A percentile compares a stretch with the other conserved stretches of the same genome.
phyloP scores from a whole-genome alignment of 495 filamentous ascomycete genomes.

The Zalerion maritima region DNA sequence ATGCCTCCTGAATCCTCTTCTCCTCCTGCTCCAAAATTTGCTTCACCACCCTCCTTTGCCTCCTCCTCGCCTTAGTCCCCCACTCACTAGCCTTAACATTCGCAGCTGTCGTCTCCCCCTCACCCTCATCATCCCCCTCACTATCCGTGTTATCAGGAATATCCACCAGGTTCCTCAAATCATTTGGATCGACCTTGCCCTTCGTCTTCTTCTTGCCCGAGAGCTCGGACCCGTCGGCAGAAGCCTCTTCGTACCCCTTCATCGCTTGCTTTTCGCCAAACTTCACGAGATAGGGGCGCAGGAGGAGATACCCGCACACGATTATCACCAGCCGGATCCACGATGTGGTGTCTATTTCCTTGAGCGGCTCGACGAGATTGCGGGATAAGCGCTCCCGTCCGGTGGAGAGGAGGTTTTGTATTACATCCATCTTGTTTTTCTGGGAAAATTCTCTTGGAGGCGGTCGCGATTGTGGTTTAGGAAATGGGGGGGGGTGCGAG shows the following conservation, averaged over 20 bases:
- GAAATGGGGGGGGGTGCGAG: too few relatives aligned
- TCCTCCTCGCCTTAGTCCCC: slow-evolving; percentile 45
- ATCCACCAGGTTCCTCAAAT: slow-evolving; percentile 34
- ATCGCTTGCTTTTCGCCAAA: slow-evolving; percentile 28
- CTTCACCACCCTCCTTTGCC: slow-evolving; percentile 46
- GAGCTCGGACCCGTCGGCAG: too few relatives aligned
- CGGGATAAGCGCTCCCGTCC: slow-evolving; percentile 30
- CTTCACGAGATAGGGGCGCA: slow-evolving; percentile 51
- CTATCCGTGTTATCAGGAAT: slow-evolving; percentile 42
- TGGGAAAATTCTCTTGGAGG: too few relatives aligned
- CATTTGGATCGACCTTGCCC: slow-evolving; percentile 32
- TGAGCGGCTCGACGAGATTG: slow-evolving; percentile 42
- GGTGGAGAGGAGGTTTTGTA: slow-evolving; percentile 13
- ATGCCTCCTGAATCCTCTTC: slow-evolving; percentile 24
- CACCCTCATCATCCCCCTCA: slow-evolving; percentile 33
- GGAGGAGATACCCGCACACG: slow-evolving; percentile 44
- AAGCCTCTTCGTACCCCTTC: slow-evolving; percentile 25
- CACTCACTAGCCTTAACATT: slow-evolving; percentile 23
- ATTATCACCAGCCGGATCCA: slow-evolving; percentile 49
- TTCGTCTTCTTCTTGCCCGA: too few relatives aligned
- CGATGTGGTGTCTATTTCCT: slow-evolving; percentile 35
- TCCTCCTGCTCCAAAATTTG: slow-evolving; percentile 38
- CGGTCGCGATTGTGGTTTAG: too few relatives aligned
- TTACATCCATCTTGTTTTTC: too few relatives aligned
- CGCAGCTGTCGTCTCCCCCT: slow-evolving; percentile 27